A percentile compares a stretch with the other conserved stretches of the same genome.
phyloP scores from a whole-genome alignment of 108 stramenopile genomes.

The Stephanodiscus minutulus region DNA sequence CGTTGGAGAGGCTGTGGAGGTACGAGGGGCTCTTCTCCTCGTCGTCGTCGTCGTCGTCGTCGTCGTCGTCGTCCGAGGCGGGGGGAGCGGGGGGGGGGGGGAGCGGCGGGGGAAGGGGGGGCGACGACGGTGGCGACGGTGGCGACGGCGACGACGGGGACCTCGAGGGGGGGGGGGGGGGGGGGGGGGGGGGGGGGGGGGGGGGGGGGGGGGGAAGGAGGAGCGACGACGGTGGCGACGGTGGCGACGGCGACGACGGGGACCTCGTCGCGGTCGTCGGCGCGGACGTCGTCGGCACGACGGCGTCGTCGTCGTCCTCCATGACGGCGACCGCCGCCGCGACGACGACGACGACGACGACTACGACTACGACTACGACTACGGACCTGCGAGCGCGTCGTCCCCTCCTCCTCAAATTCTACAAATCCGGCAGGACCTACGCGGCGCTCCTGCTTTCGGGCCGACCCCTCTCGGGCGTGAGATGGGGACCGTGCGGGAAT shows the following conservation, averaged over 20 bases:
- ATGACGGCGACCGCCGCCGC: background rate
- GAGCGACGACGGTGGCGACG: background rate
- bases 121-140: background rate
- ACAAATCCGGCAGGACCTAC: constrained; percentile 53
- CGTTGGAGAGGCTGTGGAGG: constrained; percentile 80
- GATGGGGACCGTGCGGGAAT: constrained; percentile 84
- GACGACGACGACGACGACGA: constrained; percentile 4
- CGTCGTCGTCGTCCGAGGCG: background rate
- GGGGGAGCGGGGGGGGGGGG: too few relatives aligned
- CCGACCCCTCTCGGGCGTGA: constrained; percentile 63
- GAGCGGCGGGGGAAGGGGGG: background rate
- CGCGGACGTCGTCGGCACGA: background rate
- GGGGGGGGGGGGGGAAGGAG: background rate
- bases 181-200: background rate
- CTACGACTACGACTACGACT: constrained; percentile 7
- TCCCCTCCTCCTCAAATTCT: constrained; percentile 56
- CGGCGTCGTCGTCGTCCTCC: background rate
- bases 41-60: too few relatives aligned
- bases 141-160: background rate
- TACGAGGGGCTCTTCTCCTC: constrained; percentile 73
- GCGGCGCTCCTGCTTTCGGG: constrained; percentile 54
- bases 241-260: background rate
- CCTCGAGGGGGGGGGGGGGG: background rate
- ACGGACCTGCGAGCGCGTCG: constrained; percentile 21
- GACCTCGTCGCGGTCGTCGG: background rate